phyloP scores from a whole-genome alignment of 345 rosid genomes.

The Schrenkiella parvula region DNA sequence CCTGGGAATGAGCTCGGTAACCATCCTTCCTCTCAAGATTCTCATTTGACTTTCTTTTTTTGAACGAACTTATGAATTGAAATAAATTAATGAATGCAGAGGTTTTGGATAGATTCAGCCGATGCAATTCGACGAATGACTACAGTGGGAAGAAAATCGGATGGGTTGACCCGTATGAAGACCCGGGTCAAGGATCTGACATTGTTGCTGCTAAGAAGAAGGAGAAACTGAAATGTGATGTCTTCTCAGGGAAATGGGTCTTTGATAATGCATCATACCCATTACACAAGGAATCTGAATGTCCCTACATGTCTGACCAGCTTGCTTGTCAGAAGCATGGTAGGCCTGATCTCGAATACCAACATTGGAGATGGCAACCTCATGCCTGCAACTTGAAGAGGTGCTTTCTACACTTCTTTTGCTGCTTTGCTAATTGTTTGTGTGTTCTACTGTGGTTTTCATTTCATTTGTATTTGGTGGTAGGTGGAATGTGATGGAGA shows the following conservation, averaged over 20 bases:
- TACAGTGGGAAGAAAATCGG: conserved; percentile 64
- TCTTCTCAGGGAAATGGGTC: conserved; percentile 88
- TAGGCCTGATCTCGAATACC: conserved; percentile 72
- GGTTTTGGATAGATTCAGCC: conserved; percentile 76
- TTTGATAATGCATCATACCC: conserved; percentile 73
- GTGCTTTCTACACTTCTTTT: conserved; percentile 22
- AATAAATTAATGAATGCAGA: conserved; percentile 26
- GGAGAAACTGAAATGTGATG: conserved; percentile 52
- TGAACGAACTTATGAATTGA: background rate
- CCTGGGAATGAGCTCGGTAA: conserved; percentile 36
- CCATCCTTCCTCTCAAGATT: background rate
- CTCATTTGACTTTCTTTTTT: background rate
- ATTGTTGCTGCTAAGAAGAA: background rate
- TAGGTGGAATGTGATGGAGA: conserved; percentile 81
- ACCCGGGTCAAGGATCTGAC: conserved; percentile 31
- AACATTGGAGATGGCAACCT: conserved; percentile 98
- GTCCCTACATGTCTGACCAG: conserved; percentile 99
- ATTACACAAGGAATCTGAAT: conserved; percentile 69
- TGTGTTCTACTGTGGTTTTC: background rate
- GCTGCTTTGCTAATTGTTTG: background rate
- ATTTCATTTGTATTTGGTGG: background rate
- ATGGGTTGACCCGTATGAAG: conserved; percentile 38
- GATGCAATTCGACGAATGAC: conserved; percentile 65
- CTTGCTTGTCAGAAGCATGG: conserved; percentile 96
- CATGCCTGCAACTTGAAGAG: conserved; percentile 77